Percentiles rank a stretch among this genome's conserved stretches.
Conservation (phyloP, 208 protist genomes). For the Blechomonas ayalai region DNA sequence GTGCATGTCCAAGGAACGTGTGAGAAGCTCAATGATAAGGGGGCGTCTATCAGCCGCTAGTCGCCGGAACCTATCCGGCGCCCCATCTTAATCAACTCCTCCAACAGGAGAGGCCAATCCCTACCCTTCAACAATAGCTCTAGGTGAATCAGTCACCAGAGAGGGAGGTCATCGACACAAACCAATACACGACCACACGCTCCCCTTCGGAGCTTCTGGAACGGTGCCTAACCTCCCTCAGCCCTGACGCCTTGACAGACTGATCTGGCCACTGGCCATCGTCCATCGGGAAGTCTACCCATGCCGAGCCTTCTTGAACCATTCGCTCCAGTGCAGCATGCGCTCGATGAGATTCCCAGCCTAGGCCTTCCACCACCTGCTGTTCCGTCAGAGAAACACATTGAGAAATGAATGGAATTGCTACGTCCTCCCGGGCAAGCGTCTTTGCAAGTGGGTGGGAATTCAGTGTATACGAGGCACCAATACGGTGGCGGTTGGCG, state of each 20-base stretch:
- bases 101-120: no score
- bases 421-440: neutral
- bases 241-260: neutral
- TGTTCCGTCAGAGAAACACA: constrained; percentile 43
- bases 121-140: no score
- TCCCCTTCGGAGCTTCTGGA: no score
- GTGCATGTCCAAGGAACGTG: no score
- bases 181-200: no score
- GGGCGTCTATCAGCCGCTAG: no score
- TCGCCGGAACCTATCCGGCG: no score
- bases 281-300: constrained; percentile 38
- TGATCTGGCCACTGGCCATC: neutral
- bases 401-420: constrained; percentile 27
- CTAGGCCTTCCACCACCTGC: constrained; percentile 30
- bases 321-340: constrained; percentile 47
- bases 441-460: constrained; percentile 25
- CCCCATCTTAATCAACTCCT: no score
- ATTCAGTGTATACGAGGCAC: constrained; percentile 40
- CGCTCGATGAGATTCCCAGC: constrained; percentile 61
- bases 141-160: no score
- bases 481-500: constrained; percentile 15
- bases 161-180: no score
- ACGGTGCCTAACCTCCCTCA: no score
- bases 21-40: no score
- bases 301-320: constrained; percentile 75